These are phyloP conservation scores for Aspergillus sp. DNA, from an alignment of 2,329 filamentous ascomycete genomes.

Conservation along the genomic window DNA sequence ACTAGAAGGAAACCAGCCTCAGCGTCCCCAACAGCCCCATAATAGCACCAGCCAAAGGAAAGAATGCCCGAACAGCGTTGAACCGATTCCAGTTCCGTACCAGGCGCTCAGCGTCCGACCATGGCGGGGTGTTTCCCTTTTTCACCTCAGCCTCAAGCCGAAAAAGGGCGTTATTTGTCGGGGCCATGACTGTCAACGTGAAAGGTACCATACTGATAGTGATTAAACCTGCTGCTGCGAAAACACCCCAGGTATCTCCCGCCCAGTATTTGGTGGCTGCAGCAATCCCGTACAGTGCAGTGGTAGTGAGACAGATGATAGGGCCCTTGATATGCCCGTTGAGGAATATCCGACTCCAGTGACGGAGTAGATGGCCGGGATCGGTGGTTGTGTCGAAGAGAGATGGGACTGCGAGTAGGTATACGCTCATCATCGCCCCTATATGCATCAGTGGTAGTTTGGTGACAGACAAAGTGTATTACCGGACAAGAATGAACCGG, in stretches of 20 bases:
- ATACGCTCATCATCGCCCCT: constrained; percentile 1
- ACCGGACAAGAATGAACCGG: background rate
- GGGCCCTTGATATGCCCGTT: background rate
- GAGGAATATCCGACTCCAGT: background rate
- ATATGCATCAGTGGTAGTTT: background rate
- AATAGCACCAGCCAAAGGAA: background rate
- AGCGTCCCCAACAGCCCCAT: background rate
- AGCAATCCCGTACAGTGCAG: background rate
- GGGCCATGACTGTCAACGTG: background rate
- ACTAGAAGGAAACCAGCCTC: background rate
- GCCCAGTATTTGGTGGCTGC: background rate
- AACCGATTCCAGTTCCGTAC: background rate
- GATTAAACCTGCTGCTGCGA: background rate
- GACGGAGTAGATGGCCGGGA: background rate
- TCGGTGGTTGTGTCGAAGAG: background rate
- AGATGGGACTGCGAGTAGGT: background rate
- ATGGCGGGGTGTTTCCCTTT: background rate
- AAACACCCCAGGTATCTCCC: background rate
- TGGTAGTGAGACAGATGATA: background rate
- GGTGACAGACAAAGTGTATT: background rate
- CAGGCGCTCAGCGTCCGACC: background rate
- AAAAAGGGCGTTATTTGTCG: background rate
- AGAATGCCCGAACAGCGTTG: background rate
- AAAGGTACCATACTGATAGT: background rate
- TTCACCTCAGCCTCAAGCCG: background rate